Evolutionary conservation across 257 asterid genomes (phyloP).

Genomic region (Solanum clarkiae): DNA sequence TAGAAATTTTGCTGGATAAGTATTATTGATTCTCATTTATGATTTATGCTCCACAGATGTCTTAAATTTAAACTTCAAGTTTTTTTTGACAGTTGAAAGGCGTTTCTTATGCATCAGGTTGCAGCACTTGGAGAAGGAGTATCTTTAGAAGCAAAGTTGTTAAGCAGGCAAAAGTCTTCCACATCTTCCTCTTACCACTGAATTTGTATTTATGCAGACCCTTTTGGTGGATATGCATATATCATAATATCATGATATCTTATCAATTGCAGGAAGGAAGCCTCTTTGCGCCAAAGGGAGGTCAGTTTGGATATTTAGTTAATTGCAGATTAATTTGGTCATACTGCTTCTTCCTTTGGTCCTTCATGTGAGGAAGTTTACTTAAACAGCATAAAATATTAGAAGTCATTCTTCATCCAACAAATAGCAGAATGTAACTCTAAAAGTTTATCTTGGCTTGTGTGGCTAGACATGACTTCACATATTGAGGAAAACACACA

Average conservation of each 20-base stretch:
- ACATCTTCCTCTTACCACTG: constrained; percentile 8
- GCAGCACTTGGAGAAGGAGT: constrained; percentile 96
- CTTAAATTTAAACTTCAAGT: constrained; percentile 1
- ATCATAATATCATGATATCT: background rate
- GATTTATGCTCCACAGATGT: background rate
- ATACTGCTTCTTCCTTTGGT: background rate
- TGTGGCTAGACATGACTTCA: background rate
- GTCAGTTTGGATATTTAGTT: constrained; percentile 21
- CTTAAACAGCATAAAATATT: background rate
- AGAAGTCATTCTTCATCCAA: background rate
- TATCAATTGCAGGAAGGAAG: constrained; percentile 70
- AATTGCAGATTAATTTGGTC: constrained; percentile 6
- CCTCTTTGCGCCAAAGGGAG: constrained; percentile 94
- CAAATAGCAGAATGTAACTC: background rate
- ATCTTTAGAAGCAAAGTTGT: constrained; percentile 86
- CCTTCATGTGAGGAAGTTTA: background rate
- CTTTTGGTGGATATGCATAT: background rate
- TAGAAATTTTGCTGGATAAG: background rate
- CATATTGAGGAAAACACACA: background rate
- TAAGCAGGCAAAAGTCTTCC: constrained; percentile 61
- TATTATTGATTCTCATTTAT: background rate
- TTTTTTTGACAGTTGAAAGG: background rate
- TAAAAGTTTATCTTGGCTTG: background rate
- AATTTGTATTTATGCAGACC: constrained; percentile 2
- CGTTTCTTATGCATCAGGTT: constrained; percentile 44